phyloP scores from a whole-genome alignment of 495 filamentous ascomycete genomes.

The Podospora didyma region DNA sequence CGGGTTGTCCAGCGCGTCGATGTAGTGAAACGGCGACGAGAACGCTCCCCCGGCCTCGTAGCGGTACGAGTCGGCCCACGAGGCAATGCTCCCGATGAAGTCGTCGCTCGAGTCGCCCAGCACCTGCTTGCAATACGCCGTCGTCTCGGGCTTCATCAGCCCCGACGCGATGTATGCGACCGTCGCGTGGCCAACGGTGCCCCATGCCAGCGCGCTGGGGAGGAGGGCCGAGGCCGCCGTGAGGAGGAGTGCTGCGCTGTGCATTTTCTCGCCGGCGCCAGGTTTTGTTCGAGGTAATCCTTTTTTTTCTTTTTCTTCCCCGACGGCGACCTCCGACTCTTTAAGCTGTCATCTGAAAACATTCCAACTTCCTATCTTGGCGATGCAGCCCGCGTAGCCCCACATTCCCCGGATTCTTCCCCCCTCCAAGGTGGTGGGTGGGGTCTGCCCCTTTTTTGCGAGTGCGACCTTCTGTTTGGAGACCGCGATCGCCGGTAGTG shows the following conservation, averaged over 20 bases:
- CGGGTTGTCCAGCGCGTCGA: conserved; percentile 63
- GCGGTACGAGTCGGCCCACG: conserved; percentile 60
- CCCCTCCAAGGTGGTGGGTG: neutral
- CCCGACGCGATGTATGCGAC: conserved; percentile 45
- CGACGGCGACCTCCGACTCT: neutral
- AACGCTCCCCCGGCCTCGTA: conserved; percentile 50
- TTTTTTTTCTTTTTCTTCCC: neutral
- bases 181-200: conserved; percentile 56
- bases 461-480: neutral
- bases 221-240: neutral
- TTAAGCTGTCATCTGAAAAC: neutral
- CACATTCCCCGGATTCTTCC: neutral
- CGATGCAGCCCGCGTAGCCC: neutral
- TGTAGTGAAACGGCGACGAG: conserved; percentile 54
- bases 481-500: neutral
- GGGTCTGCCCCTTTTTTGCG: too few species aligned
- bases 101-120: conserved; percentile 46
- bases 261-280: neutral
- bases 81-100: conserved; percentile 55
- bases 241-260: neutral
- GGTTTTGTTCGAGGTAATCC: neutral
- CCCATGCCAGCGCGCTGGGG: conserved; percentile 42
- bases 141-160: neutral
- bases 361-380: neutral
- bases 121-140: conserved; percentile 30